Conservation (phyloP, 2,329 filamentous ascomycete species). For the Penicillium palitans region DNA sequence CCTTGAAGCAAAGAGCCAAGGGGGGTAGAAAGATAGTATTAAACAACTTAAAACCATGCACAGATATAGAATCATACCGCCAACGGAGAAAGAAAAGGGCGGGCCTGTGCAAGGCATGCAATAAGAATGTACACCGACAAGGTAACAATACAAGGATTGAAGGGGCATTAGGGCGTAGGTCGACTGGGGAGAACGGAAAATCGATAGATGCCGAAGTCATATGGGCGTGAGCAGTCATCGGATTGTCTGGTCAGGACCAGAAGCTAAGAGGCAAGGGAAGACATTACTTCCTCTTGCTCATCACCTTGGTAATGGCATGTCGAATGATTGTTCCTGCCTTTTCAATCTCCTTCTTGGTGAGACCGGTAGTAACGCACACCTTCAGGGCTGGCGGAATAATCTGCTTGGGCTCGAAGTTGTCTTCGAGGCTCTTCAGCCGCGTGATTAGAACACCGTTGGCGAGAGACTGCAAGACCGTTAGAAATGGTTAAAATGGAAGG, state of each 20-base stretch:
- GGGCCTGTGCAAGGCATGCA: conserved; percentile 26
- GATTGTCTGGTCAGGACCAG: conserved; percentile 11
- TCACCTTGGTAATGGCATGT: conserved; percentile 90
- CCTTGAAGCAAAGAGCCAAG: conserved; percentile 7
- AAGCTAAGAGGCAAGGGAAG: conserved; percentile 9
- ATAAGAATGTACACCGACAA: conserved; percentile 27
- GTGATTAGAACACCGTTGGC: conserved; percentile 88
- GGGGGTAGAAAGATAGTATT: conserved; percentile 25
- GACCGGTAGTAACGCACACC: conserved; percentile 81
- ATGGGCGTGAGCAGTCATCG: conserved; percentile 27
- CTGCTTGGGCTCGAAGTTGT: conserved; percentile 66
- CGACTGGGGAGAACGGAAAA: conserved; percentile 13
- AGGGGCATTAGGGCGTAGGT: conserved; percentile 24
- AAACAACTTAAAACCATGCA: conserved; percentile 28
- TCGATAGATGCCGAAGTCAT: conserved; percentile 20
- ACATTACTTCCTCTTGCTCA: conserved; percentile 58
- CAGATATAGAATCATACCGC: conserved; percentile 15
- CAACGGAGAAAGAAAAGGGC: conserved; percentile 14
- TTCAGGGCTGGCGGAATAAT: conserved; percentile 78
- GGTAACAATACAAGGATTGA: conserved; percentile 24
- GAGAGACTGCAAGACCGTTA: conserved; percentile 59
- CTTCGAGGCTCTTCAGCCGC: conserved; percentile 75
- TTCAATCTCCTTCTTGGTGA: conserved; percentile 93
- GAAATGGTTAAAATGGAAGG: neutral
- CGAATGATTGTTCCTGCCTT: conserved; percentile 85